Base-by-base conservation (phyloP, 2,329 filamentous ascomycete genomes). In the Botrytis deweyae region DNA sequence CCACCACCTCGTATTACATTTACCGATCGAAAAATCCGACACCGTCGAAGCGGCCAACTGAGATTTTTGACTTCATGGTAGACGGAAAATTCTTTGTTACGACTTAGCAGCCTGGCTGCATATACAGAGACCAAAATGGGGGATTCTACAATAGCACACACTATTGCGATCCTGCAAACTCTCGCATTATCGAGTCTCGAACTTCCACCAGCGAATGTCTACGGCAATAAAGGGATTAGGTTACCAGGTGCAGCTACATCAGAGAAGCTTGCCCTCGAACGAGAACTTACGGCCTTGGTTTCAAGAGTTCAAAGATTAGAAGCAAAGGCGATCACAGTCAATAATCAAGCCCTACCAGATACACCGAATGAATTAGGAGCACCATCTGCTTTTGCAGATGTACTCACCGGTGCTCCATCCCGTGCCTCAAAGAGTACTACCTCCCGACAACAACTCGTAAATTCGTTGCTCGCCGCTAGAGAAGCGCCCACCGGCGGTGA, bases 231-330 rank as follows among this genome's bases (percentile, higher is more conserved):
- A 63, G 76, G 74, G 77, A 87, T 95, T 80, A 88, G 87, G 76
- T 87, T 98, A 38, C 95, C 95, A 22, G 96, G 96, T 74, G 87
- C 89, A 74, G 88, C 94, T 74, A 92, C 89, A 63, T 84, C 89
- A 52, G 92, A 92, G 77, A 98, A 98, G 84, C 87, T 88, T 77
- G 88, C 88, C 46, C 89, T 98, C 75, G 94, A 98, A 84, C 87
- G 88, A 75, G 95, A 98, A 84, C 88, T 99, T 74, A 89, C 91
- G 69, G 91, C 93, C 73, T 88, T 98, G 76, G 89, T 91, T 74
- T 85, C 90, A 75, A 88, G 96, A 78, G 90, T 98, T 78, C 92
- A 94, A 77, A 90, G 91, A 77, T 89, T 98, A 78, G 95, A 98
- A 85, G 89, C 90, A 78, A 92, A 92, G 84, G 92, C 93, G 77